phyloP scores from a whole-genome alignment of 345 rosid species.

The Hibiscus syriacus region DNA sequence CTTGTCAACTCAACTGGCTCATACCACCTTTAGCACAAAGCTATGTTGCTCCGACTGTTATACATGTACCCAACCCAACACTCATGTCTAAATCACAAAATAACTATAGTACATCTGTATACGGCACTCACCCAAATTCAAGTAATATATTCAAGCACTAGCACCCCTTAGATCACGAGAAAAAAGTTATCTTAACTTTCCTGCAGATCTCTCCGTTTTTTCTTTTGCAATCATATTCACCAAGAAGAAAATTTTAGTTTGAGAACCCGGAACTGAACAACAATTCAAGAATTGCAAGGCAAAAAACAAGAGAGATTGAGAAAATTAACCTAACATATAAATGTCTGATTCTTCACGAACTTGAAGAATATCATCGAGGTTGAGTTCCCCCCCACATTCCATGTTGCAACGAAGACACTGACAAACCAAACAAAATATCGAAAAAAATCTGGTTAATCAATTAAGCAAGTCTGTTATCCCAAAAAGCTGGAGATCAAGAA shows the following conservation, averaged over 20 bases:
- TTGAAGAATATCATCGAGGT: slow-evolving; percentile 66
- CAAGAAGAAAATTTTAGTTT: not conserved
- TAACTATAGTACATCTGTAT: no score
- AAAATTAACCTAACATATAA: slow-evolving; percentile 70
- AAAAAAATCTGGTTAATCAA: not conserved
- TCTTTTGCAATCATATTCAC: not conserved
- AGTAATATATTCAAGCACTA: not conserved
- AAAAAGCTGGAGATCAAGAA: not conserved
- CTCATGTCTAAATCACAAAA: not conserved
- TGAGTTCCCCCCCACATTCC: slow-evolving; percentile 90
- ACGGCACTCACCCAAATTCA: not conserved
- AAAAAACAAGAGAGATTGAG: slow-evolving; percentile 2
- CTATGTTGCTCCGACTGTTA: not conserved
- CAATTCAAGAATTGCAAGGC: not conserved
- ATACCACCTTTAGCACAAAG: not conserved
- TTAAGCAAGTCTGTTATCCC: not conserved
- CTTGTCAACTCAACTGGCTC: not conserved
- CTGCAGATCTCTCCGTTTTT: not conserved
- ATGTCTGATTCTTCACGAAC: slow-evolving; percentile 53
- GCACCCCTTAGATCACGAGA: not conserved
- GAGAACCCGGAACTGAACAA: not conserved
- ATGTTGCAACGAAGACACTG: slow-evolving; percentile 89
- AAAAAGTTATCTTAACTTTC: not conserved
- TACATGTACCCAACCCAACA: not conserved
- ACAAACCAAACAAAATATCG: not conserved